Percentiles rank a stretch among this genome's conserved stretches.
These are phyloP conservation scores for Boletus coccyginus DNA, from an alignment of 768 basidiomycete species.

Conservation along the genomic window DNA sequence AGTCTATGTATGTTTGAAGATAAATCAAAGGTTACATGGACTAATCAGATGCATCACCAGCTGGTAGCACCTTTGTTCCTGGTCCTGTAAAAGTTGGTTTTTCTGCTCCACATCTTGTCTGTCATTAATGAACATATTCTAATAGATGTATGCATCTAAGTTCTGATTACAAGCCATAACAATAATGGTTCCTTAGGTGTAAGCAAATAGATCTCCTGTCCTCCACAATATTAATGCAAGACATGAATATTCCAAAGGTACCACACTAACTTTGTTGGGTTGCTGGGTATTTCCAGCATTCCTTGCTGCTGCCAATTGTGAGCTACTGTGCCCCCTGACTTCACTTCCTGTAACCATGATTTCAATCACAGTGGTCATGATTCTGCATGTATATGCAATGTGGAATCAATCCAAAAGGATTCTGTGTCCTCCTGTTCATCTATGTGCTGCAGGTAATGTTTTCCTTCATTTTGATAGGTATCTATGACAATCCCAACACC, in stretches of 20 bases:
- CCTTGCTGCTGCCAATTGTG: background rate
- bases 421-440: background rate
- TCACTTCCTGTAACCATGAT: background rate
- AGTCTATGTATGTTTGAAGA: background rate
- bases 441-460: background rate
- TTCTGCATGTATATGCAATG: background rate
- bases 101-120: background rate
- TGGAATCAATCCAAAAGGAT: background rate
- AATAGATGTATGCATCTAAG: background rate
- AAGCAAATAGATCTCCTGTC: background rate
- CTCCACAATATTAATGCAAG: background rate
- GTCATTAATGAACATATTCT: background rate
- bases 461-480: background rate
- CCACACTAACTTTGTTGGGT: background rate
- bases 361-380: background rate
- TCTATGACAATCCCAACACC: background rate
- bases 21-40: background rate
- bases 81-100: background rate
- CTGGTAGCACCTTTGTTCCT: background rate
- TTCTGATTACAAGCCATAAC: background rate
- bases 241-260: background rate
- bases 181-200: background rate
- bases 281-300: background rate
- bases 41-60: background rate
- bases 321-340: background rate